phyloP scores from a whole-genome alignment of 2,329 filamentous ascomycete species.

The Pestalotiopsis sp. region DNA sequence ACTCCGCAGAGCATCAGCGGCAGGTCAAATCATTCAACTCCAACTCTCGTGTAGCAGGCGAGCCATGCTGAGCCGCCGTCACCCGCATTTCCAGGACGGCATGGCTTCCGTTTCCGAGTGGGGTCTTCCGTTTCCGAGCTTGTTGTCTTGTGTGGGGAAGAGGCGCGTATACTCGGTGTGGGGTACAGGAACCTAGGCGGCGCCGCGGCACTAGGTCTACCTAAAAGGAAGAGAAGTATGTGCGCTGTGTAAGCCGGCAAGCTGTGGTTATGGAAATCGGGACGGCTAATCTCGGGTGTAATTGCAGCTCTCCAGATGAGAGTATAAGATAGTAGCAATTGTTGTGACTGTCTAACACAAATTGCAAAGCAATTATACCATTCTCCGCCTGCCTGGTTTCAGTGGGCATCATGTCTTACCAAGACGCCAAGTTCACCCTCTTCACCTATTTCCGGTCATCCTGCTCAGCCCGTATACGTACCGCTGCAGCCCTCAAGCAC shows the following conservation, averaged over 20 bases:
- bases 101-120: conserved; percentile 4
- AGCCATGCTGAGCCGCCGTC: not conserved
- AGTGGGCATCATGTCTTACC: not conserved
- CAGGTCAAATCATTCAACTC: too few relatives aligned
- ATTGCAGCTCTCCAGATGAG: not conserved
- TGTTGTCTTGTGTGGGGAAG: not conserved
- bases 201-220: not conserved
- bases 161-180: conserved; percentile 3
- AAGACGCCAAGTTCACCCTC: conserved; percentile 5
- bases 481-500: conserved; percentile 5
- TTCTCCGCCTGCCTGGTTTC: not conserved
- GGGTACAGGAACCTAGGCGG: not conserved
- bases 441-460: conserved; percentile 12
- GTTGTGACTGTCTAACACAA: not conserved
- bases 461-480: conserved; percentile 9
- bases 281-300: not conserved
- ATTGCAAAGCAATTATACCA: not conserved
- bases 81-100: not conserved
- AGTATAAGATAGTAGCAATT: not conserved
- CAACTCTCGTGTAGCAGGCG: not conserved
- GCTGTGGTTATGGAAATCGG: not conserved
- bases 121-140: conserved; percentile 5
- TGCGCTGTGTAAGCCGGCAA: not conserved
- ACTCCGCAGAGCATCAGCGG: too few relatives aligned
- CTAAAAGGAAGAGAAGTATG: not conserved